Base-by-base conservation (phyloP, 805 yeast species). In the Nakazawaea populi region DNA sequence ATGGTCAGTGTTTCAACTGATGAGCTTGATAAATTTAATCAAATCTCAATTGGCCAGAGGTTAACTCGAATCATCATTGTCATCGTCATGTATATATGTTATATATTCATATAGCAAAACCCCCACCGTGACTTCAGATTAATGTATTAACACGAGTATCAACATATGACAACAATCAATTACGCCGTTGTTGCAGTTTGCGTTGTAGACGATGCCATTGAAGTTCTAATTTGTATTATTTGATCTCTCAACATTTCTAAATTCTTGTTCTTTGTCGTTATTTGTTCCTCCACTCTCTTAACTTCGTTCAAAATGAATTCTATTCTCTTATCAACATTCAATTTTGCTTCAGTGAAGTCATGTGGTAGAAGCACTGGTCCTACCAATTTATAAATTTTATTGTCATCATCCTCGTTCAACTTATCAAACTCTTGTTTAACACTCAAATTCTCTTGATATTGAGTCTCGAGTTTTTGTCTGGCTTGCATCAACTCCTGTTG, bases 321-420 rank as follows among this genome's bases (percentile, higher is more conserved):
- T 42, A 94, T 74, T 68, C 99, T 84, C 64, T 92, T 95, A 36
- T 76, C 80, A 36, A 94, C 97, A 61, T 92, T 92, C 60, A 79
- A 58, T 56, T 80, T 80, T 27, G 99, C 96, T 67, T 94, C 98
- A 9, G 65, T 65, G 53, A 79, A 78, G 50, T 90, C 96, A 61
- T 92, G 97, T 2, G 97, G 97, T 54, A 95, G 73, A 53, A 94
- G 73, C 4, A 92, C 90, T 6, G 96, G 96, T 1, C 99, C 99
- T 29, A 92, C 87, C 56, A 91, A 75, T 68, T 94, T 94, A 71
- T 80, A 94, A 29, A 94, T 82, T 59, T 87, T 87, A 12, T 95
- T 76, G 38, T 80, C 86, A 36, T 81, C 87, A 51, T 79, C 77
- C 51, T 46, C 48, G 6, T 48, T 39, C 34, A 50, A 36, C 36